Conservation (phyloP, 768 basidiomycete species). For the Zangia roseola region DNA sequence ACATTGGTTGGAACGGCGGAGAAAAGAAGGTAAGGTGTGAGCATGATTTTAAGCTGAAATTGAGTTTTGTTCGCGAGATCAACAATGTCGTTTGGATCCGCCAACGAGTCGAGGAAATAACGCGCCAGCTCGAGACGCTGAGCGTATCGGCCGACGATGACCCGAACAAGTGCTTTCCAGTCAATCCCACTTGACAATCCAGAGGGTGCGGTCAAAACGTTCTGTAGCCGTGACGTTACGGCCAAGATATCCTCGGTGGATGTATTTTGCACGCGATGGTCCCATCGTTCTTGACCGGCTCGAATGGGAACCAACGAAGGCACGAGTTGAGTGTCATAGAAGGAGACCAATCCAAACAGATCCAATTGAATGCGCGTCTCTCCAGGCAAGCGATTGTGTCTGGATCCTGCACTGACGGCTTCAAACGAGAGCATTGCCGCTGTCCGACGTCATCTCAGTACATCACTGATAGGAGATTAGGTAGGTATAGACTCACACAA, state of each 20-base stretch:
- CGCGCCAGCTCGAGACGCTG: slow-evolving; percentile 20
- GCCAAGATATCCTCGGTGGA: slow-evolving; percentile 1
- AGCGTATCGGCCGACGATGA: slow-evolving; percentile 41
- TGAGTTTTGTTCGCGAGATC: too few species aligned
- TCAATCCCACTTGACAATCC: slow-evolving; percentile 34
- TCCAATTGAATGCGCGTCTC: slow-evolving; percentile 23
- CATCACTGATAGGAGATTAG: too few species aligned
- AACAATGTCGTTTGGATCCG: slow-evolving; percentile 9
- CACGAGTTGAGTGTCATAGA: too few species aligned
- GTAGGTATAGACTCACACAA: neutral
- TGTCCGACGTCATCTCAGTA: neutral
- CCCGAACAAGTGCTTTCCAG: slow-evolving; percentile 39
- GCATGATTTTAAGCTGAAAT: slow-evolving; percentile 20
- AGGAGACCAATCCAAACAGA: too few species aligned
- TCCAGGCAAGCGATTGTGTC: slow-evolving; percentile 22
- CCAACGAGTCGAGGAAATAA: slow-evolving; percentile 35
- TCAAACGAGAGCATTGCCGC: neutral
- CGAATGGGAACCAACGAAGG: too few species aligned
- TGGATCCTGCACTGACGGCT: slow-evolving; percentile 11
- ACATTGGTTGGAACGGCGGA: neutral
- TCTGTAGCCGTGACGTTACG: neutral
- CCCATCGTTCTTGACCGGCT: too few species aligned
- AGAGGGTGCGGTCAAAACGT: neutral
- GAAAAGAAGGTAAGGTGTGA: slow-evolving; percentile 19
- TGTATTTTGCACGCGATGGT: too few species aligned